These are phyloP conservation scores for Fusarium sp. DNA, from an alignment of 2,329 filamentous ascomycete genomes.

Conservation along the genomic window DNA sequence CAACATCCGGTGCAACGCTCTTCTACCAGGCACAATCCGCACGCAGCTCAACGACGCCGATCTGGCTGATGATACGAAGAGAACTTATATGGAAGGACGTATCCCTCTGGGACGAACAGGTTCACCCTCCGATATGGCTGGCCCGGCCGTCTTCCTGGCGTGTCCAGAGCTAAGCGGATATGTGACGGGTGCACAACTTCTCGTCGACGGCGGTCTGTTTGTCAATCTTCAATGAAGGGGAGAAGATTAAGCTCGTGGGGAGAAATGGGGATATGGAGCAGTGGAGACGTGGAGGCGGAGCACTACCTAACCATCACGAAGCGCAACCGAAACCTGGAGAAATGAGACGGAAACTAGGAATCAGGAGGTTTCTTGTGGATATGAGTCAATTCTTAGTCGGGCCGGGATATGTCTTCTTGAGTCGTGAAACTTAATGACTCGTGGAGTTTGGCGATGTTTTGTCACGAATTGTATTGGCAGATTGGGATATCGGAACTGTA, in stretches of 20 bases:
- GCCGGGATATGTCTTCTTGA: conserved; percentile 11
- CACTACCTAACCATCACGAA: conserved; percentile 8
- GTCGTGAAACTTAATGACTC: conserved; percentile 29
- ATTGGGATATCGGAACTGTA: conserved; percentile 10
- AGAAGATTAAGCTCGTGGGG: conserved; percentile 35
- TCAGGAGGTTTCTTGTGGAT: conserved; percentile 17
- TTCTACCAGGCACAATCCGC: conserved; percentile 84
- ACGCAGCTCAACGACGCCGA: conserved; percentile 90
- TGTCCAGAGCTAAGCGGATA: conserved; percentile 83
- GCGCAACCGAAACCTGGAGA: conserved; percentile 21
- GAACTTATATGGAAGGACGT: conserved; percentile 80
- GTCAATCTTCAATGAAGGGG: conserved; percentile 81
- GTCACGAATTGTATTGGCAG: conserved; percentile 20
- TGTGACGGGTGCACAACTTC: conserved; percentile 83
- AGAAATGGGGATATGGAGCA: conserved; percentile 32
- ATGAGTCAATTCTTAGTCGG: conserved; percentile 12
- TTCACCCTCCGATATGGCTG: conserved; percentile 78
- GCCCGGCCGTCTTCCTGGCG: conserved; percentile 87
- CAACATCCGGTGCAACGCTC: conserved; percentile 83
- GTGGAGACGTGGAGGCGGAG: conserved; percentile 28
- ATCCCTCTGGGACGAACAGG: conserved; percentile 85
- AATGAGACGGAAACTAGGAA: conserved; percentile 6
- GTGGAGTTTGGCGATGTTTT: conserved; percentile 16
- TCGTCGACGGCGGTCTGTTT: conserved; percentile 91
- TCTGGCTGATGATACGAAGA: conserved; percentile 85